These are phyloP conservation scores for Ottelia alismoides DNA, from an alignment of 106 monocot genomes.

Conservation along the genomic window DNA sequence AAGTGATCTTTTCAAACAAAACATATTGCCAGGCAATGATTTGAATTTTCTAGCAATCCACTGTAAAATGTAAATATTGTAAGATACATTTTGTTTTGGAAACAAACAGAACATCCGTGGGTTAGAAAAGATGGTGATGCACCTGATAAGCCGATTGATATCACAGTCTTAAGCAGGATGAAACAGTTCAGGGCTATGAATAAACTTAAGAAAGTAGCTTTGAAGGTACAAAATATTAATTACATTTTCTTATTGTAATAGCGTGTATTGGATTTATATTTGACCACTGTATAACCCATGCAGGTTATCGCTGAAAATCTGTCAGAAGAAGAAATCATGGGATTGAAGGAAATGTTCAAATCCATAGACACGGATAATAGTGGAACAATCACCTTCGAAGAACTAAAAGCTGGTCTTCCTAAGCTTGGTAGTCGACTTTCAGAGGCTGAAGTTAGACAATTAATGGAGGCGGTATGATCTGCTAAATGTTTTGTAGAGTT, in stretches of 20 bases:
- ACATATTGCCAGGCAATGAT: too few relatives aligned
- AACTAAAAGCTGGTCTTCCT: constrained; percentile 51
- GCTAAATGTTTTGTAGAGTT: too few relatives aligned
- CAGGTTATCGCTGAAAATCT: constrained; percentile 80
- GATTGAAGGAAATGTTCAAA: constrained; percentile 70
- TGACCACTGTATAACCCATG: too few relatives aligned
- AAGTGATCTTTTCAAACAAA: too few relatives aligned
- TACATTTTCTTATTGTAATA: too few relatives aligned
- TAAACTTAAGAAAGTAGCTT: constrained; percentile 23
- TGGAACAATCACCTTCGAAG: constrained; percentile 75
- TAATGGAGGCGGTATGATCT: constrained; percentile 72
- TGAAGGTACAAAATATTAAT: too few relatives aligned
- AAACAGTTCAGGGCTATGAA: constrained; percentile 29
- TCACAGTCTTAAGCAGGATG: constrained; percentile 21
- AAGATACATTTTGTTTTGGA: too few relatives aligned
- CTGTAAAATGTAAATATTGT: too few relatives aligned
- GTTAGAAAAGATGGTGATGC: constrained; percentile 24
- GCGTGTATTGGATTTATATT: too few relatives aligned
- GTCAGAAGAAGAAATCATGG: constrained; percentile 82
- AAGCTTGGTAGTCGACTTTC: constrained; percentile 54
- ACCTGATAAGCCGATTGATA: constrained; percentile 22
- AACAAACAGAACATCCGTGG: constrained; percentile 21
- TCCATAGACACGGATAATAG: constrained; percentile 66
- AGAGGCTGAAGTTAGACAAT: constrained; percentile 52
- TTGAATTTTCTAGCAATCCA: too few relatives aligned